A percentile compares a stretch with the other conserved stretches of the same genome.
These are phyloP conservation scores for Nitzschia sp. DNA, from an alignment of 108 stramenopile genomes.

Conservation along the genomic window DNA sequence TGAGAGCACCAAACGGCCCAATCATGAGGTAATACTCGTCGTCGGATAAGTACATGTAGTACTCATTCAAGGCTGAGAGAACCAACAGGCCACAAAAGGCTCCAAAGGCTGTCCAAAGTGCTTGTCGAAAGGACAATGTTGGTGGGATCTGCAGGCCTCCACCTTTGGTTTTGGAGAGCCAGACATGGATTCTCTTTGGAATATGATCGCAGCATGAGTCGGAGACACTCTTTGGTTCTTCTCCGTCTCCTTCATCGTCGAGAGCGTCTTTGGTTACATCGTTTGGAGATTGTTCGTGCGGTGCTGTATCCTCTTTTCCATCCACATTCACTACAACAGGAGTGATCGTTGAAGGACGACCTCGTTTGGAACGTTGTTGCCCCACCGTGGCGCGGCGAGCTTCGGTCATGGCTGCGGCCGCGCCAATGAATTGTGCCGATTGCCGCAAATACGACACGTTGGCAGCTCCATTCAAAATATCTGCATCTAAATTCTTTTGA, in stretches of 20 bases:
- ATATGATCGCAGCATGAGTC: not conserved
- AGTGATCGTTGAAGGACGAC: not conserved
- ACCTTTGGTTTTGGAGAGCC: constrained; percentile 14
- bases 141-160: constrained; percentile 39
- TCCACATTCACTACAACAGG: not conserved
- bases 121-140: constrained; percentile 27
- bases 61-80: constrained; percentile 19
- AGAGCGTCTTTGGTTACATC: not conserved
- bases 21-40: constrained; percentile 17
- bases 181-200: not conserved
- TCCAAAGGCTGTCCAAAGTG: constrained; percentile 40
- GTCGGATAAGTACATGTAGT: constrained; percentile 15
- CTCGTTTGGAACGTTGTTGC: not conserved
- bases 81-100: constrained; percentile 30
- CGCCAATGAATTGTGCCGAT: constrained; percentile 48
- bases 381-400: constrained; percentile 15
- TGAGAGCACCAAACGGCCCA: constrained; percentile 55
- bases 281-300: constrained; percentile 7
- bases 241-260: not conserved
- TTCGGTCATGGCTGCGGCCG: constrained; percentile 22
- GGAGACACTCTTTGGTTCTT: not conserved
- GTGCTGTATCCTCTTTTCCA: not conserved
- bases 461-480: constrained; percentile 20
- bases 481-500: constrained; percentile 8
- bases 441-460: constrained; percentile 29